Evolutionary conservation across 306 rosid species (phyloP).

Genomic region (Gynostemma pentaphyllum): DNA sequence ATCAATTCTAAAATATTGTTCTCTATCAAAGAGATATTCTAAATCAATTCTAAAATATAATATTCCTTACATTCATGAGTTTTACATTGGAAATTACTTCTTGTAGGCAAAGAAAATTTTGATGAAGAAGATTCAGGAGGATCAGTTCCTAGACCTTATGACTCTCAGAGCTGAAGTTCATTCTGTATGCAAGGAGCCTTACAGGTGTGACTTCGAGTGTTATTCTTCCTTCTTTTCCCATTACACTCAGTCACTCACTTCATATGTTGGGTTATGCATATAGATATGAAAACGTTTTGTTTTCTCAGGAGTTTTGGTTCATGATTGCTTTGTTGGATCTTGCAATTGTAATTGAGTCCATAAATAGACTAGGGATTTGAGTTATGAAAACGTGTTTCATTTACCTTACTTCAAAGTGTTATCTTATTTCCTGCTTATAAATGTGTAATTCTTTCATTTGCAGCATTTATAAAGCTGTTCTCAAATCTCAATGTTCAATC

Average conservation of each 20-base stretch:
- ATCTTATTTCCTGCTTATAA: background rate
- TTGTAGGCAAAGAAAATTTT: slow-evolving; percentile 78
- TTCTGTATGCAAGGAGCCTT: slow-evolving; percentile 85
- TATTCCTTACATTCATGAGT: background rate
- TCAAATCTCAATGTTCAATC: slow-evolving; percentile 68
- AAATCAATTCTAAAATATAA: background rate
- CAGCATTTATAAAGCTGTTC: slow-evolving; percentile 75
- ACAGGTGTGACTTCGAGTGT: slow-evolving; percentile 50
- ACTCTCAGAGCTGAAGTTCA: slow-evolving; percentile 67
- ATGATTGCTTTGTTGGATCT: background rate
- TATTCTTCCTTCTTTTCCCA: slow-evolving; percentile 15
- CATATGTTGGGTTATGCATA: background rate
- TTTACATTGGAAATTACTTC: slow-evolving; percentile 22
- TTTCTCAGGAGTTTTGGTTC: background rate
- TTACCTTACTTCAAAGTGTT: background rate
- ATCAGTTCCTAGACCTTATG: slow-evolving; percentile 86
- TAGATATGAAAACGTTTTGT: slow-evolving; percentile 4
- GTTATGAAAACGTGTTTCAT: background rate
- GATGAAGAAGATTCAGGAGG: slow-evolving; percentile 75
- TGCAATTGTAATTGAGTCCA: background rate
- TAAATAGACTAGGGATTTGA: background rate
- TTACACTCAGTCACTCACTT: background rate
- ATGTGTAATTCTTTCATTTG: slow-evolving; percentile 14
- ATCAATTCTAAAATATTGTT: too few species aligned
- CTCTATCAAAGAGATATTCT: background rate